Conservation (phyloP, 192 early-diverging fungal genomes). For the Backusella circina region DNA sequence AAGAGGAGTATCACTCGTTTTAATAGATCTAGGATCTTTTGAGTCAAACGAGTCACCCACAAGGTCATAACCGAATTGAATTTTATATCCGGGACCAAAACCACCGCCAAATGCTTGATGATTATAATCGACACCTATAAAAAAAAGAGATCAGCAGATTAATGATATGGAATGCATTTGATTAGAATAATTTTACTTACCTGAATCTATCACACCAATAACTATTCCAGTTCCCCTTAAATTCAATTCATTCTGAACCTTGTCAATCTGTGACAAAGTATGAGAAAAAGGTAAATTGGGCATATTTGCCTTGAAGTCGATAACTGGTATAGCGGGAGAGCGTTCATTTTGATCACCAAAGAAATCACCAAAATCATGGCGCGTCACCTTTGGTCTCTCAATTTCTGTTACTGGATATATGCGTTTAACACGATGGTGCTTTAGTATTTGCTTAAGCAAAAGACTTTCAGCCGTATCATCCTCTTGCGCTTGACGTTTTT, state of each 20-base stretch:
- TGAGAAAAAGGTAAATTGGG: constrained; percentile 31
- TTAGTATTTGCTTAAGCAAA: background rate
- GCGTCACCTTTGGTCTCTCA: background rate
- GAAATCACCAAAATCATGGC: background rate
- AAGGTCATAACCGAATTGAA: constrained; percentile 62
- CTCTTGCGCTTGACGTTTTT: background rate
- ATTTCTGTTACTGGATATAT: constrained; percentile 10
- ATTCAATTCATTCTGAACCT: constrained; percentile 42
- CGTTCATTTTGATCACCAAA: background rate
- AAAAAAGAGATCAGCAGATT: background rate
- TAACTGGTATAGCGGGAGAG: background rate
- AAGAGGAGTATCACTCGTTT: constrained; percentile 39
- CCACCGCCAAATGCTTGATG: constrained; percentile 66
- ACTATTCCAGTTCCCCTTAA: constrained; percentile 60
- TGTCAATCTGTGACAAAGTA: constrained; percentile 46
- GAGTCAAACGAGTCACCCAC: constrained; percentile 52
- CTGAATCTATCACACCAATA: constrained; percentile 68
- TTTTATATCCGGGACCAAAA: constrained; percentile 54
- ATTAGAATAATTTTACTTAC: constrained; percentile 10
- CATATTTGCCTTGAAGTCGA: background rate
- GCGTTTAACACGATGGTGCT: constrained; percentile 2
- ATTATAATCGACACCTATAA: constrained; percentile 47
- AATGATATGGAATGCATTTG: background rate
- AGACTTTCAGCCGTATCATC: background rate
- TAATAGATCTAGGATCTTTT: background rate